Evolutionary conservation across 768 basidiomycete species (phyloP).

Genomic region (Auriculariales sp.): DNA sequence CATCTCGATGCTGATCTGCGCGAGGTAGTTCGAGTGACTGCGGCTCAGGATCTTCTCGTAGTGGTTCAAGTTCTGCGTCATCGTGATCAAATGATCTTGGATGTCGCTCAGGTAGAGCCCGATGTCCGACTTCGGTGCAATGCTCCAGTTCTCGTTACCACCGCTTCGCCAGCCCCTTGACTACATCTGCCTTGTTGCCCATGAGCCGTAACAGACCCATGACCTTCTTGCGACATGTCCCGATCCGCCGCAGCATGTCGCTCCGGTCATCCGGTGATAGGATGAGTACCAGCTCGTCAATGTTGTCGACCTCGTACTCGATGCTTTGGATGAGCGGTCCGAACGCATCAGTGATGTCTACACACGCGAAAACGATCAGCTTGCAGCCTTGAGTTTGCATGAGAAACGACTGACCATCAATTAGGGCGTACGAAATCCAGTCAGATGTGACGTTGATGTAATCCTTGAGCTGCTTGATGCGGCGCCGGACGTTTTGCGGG

Average conservation of each 20-base stretch:
- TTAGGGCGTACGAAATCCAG: constrained; percentile 99
- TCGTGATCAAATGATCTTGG: constrained; percentile 97
- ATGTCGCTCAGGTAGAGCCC: constrained; percentile 93
- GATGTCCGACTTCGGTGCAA: constrained; percentile 95
- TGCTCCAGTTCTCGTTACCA: constrained; percentile 98
- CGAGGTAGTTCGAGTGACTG: constrained; percentile 97
- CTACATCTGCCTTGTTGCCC: constrained; percentile 99
- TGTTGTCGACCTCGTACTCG: constrained; percentile 98
- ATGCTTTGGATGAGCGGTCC: constrained; percentile 97
- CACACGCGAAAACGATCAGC: too few relatives aligned
- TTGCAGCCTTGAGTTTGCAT: too few relatives aligned
- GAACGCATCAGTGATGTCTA: constrained; percentile 95
- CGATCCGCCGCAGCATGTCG: constrained; percentile 92
- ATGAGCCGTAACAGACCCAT: constrained; percentile 93
- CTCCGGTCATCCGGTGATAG: constrained; percentile 92
- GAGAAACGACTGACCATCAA: constrained; percentile 34
- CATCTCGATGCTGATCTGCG: constrained; percentile 99
- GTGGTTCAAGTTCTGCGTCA: constrained; percentile 99
- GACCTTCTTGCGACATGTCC: constrained; percentile 97
- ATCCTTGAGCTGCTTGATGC: constrained; percentile 98
- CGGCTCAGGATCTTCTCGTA: constrained; percentile 99
- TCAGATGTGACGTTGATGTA: constrained; percentile 98
- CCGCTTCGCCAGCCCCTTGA: constrained; percentile 93
- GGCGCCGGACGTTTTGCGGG: constrained; percentile 91
- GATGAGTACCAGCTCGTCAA: constrained; percentile 95